phyloP scores from a whole-genome alignment of 2,329 filamentous ascomycete species.

The Graphiopsis chlorocephala region DNA sequence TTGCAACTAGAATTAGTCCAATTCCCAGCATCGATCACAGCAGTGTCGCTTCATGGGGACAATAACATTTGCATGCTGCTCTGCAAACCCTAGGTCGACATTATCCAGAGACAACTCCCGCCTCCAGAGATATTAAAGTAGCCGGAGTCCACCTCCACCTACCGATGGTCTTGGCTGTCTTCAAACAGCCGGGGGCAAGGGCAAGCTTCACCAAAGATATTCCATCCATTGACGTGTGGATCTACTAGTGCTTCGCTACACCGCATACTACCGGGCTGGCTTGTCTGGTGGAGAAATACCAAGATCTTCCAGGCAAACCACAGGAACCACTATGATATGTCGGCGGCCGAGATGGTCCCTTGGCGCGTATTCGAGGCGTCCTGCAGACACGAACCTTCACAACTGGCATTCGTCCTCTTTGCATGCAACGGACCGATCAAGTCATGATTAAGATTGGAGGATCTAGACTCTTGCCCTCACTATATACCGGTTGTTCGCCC shows the following conservation, averaged over 20 bases:
- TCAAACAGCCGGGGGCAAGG: background rate
- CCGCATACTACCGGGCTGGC: background rate
- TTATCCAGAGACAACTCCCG: background rate
- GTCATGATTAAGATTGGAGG: background rate
- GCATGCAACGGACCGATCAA: background rate
- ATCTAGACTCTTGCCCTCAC: background rate
- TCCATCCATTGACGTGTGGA: background rate
- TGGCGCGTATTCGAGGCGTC: background rate
- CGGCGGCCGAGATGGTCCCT: background rate
- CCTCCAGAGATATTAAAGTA: background rate
- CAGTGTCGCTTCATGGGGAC: background rate
- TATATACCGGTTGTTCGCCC: background rate
- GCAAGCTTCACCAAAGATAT: background rate
- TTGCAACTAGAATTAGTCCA: background rate
- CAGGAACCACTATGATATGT: background rate
- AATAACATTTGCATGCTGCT: background rate
- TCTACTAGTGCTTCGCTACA: background rate
- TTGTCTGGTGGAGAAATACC: background rate
- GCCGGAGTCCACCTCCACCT: conserved; percentile 2
- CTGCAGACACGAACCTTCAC: background rate
- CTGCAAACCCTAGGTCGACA: background rate
- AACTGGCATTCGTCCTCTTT: background rate
- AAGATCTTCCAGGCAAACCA: background rate
- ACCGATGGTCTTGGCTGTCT: background rate
- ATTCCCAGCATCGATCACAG: background rate